Conservation (phyloP, 129 eudicot genomes). For the Chrysanthemum lavandulifolium region DNA sequence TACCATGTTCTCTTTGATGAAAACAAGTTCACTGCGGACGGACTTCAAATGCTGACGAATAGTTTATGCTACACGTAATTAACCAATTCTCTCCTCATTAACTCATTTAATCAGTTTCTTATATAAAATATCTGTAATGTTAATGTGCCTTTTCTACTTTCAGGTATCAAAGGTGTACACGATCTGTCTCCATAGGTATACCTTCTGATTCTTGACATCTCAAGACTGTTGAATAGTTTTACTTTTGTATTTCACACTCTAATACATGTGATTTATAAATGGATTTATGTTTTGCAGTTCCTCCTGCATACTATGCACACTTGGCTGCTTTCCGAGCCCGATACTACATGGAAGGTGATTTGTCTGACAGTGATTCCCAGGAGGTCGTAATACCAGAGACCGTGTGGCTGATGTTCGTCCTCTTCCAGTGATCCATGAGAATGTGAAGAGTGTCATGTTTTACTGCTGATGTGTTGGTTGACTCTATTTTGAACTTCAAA, state of each 20-base stretch:
- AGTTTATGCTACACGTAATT: conserved; percentile 70
- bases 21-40: conserved; percentile 68
- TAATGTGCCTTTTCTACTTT: neutral
- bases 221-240: too few species aligned
- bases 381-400: too few species aligned
- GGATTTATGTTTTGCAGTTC: conserved; percentile 45
- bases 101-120: neutral
- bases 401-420: too few species aligned
- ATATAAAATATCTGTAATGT: neutral
- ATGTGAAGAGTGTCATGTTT: too few species aligned
- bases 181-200: conserved; percentile 81
- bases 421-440: too few species aligned
- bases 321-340: too few species aligned
- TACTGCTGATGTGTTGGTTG: too few species aligned
- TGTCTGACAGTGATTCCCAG: too few species aligned
- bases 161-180: conserved; percentile 86
- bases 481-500: too few species aligned
- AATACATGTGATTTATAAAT: neutral
- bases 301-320: conserved; percentile 92
- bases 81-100: neutral
- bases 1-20: conserved; percentile 87
- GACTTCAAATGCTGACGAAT: conserved; percentile 61
- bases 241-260: neutral
- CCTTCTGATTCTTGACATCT: conserved; percentile 1
- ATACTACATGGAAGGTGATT: too few species aligned